Evolutionary conservation across 352 stramenopile species (phyloP).

Genomic region (Phytophthora europaea): DNA sequence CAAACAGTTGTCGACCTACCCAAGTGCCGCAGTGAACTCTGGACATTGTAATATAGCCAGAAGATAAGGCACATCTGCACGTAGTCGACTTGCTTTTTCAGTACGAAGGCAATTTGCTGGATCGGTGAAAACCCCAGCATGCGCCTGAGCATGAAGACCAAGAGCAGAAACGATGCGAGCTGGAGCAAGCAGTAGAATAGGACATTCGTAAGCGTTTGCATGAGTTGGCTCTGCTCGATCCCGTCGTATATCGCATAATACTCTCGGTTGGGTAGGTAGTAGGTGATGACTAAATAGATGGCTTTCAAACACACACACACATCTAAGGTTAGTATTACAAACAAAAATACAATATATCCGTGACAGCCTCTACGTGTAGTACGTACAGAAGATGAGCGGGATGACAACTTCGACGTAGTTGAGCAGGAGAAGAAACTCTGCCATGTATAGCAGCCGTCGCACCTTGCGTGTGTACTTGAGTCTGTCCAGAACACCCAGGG

Average conservation of each 20-base stretch:
- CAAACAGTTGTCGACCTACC: not conserved
- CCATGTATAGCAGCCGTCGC: slow-evolving; percentile 18
- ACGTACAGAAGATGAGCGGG: slow-evolving; percentile 22
- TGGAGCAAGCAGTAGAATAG: slow-evolving; percentile 48
- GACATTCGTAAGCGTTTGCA: slow-evolving; percentile 38
- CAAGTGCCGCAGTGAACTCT: not conserved
- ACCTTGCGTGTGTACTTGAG: slow-evolving; percentile 2
- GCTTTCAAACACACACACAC: slow-evolving; percentile 8
- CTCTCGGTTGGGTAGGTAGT: slow-evolving; percentile 43
- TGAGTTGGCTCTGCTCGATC: slow-evolving; percentile 23
- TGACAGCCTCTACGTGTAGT: not conserved
- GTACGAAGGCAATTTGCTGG: slow-evolving; percentile 47
- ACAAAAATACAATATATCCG: not conserved
- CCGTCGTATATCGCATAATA: slow-evolving; percentile 40
- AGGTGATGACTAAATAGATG: slow-evolving; percentile 32
- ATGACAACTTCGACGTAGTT: slow-evolving; percentile 36
- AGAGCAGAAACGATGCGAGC: slow-evolving; percentile 38
- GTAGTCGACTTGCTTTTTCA: slow-evolving; percentile 37
- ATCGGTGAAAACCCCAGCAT: slow-evolving; percentile 40
- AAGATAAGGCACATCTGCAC: slow-evolving; percentile 2
- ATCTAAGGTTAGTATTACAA: too few relatives aligned
- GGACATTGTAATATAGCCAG: slow-evolving; percentile 1
- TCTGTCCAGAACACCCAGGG: not conserved
- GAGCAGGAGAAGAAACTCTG: slow-evolving; percentile 21
- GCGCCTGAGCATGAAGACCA: slow-evolving; percentile 32